A percentile compares a stretch with the other conserved stretches of the same genome.
Conservation (phyloP, 805 yeast genomes). For the Candida khao-thaluensis region DNA sequence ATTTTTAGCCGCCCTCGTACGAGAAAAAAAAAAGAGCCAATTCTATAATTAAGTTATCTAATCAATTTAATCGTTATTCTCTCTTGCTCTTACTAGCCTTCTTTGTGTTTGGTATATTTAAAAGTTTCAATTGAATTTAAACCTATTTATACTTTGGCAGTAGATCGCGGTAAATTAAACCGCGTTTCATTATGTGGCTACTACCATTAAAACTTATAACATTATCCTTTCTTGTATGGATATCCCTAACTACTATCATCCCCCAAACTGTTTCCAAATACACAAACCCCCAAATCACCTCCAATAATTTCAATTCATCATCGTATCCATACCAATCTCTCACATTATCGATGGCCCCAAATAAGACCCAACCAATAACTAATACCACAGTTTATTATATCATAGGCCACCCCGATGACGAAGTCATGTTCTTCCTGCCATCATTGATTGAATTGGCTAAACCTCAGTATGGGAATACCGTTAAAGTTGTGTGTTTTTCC, state of each 20-base stretch:
- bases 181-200: slow-evolving; percentile 3
- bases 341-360: slow-evolving; percentile 28
- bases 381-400: slow-evolving; percentile 48
- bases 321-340: slow-evolving; percentile 38
- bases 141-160: too few relatives aligned
- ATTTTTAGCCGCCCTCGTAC: too few relatives aligned
- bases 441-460: slow-evolving; percentile 53
- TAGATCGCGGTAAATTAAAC: too few relatives aligned
- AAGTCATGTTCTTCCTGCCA: slow-evolving; percentile 95
- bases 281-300: slow-evolving; percentile 27
- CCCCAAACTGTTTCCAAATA: slow-evolving; percentile 37
- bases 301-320: slow-evolving; percentile 21
- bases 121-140: too few relatives aligned
- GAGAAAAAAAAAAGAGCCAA: too few relatives aligned
- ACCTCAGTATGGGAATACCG: slow-evolving; percentile 45
- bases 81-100: too few relatives aligned
- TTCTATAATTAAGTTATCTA: too few relatives aligned
- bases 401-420: slow-evolving; percentile 98
- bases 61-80: too few relatives aligned
- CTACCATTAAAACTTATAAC: slow-evolving; percentile 8
- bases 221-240: slow-evolving; percentile 35
- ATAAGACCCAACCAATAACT: slow-evolving; percentile 19
- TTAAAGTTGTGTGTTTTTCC: slow-evolving; percentile 69
- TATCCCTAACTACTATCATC: slow-evolving; percentile 36
- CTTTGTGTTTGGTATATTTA: too few relatives aligned